Conservation (phyloP, 805 yeast genomes). For the Wickerhamiella spandovensis region DNA sequence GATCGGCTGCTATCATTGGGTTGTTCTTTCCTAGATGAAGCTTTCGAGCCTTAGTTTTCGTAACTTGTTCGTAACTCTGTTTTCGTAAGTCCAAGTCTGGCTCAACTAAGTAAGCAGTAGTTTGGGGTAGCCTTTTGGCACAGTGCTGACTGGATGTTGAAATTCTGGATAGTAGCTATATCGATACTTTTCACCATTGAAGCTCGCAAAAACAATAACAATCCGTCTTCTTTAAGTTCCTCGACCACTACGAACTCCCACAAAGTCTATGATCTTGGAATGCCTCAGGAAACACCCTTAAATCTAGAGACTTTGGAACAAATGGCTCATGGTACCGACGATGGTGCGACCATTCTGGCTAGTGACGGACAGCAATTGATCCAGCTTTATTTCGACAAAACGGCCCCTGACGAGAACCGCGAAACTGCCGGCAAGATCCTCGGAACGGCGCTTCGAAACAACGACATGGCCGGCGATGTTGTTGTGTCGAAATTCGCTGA, state of each 20-base stretch:
- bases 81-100: too few relatives aligned
- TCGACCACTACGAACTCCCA: not conserved
- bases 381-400: constrained; percentile 2
- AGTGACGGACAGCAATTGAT: constrained; percentile 19
- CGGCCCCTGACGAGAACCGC: not conserved
- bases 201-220: not conserved
- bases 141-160: not conserved
- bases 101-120: too few relatives aligned
- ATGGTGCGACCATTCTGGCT: constrained; percentile 34
- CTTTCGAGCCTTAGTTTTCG: too few relatives aligned
- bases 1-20: too few relatives aligned
- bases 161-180: not conserved
- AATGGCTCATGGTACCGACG: constrained; percentile 46
- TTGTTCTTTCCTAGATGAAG: too few relatives aligned
- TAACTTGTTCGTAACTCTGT: too few relatives aligned
- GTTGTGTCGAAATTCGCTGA: constrained; percentile 5
- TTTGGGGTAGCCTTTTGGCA: too few relatives aligned
- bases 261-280: not conserved
- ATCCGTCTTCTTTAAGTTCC: too few relatives aligned
- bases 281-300: not conserved
- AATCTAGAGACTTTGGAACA: constrained; percentile 38
- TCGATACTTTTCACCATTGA: not conserved
- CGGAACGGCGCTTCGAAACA: constrained; percentile 60
- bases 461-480: constrained; percentile 38
- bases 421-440: constrained; percentile 49